These are phyloP conservation scores for Cadophora luteo-olivacea DNA, from an alignment of 2,329 filamentous ascomycete genomes.

Conservation along the genomic window DNA sequence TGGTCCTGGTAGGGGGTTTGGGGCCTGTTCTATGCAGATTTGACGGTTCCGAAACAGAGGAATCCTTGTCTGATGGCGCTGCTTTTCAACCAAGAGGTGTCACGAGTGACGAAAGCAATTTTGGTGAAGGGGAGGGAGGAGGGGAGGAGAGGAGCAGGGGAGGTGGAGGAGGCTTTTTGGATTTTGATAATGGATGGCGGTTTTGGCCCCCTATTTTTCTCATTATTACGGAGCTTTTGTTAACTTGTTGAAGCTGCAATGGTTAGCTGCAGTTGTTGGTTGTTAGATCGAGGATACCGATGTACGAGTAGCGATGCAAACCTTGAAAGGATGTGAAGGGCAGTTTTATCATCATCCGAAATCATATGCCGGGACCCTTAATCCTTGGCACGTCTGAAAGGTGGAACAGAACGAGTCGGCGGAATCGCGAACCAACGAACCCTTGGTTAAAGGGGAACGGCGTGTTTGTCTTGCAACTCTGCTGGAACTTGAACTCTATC, in stretches of 20 bases:
- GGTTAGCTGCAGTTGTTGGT: not conserved
- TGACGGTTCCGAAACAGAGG: not conserved
- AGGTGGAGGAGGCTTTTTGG: not conserved
- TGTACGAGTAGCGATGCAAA: not conserved
- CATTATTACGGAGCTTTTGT: not conserved
- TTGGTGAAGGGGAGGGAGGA: not conserved
- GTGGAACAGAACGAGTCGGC: slow-evolving; percentile 8
- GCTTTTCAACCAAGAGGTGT: not conserved
- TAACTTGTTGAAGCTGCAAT: not conserved
- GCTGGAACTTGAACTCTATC: not conserved
- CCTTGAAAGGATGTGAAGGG: not conserved
- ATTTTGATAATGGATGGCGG: slow-evolving; percentile 1
- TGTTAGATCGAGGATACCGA: not conserved
- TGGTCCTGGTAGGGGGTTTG: not conserved
- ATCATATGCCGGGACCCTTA: slow-evolving; percentile 9
- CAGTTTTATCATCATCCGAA: not conserved
- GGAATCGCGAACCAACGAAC: not conserved
- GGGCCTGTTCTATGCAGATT: not conserved
- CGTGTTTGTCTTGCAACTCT: not conserved
- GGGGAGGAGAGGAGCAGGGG: no score
- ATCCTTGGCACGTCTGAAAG: slow-evolving; percentile 19
- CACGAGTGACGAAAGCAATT: slow-evolving; percentile 5
- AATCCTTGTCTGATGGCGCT: slow-evolving; percentile 8
- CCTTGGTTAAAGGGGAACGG: not conserved
- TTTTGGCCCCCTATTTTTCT: not conserved